Conservation (phyloP, 352 stramenopile species). For the Ophiocytium majus region DNA sequence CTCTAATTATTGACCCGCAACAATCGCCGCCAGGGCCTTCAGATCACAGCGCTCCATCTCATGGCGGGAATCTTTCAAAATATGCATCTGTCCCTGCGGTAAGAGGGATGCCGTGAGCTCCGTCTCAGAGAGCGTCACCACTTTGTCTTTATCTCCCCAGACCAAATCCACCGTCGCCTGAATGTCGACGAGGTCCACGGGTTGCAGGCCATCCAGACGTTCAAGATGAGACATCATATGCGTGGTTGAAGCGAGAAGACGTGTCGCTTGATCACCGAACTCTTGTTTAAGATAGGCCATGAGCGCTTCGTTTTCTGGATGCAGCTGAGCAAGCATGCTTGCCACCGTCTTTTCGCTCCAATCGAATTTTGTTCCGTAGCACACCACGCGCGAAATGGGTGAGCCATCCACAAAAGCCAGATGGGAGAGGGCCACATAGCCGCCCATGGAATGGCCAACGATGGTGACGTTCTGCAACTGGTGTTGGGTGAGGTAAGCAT, state of each 20-base stretch:
- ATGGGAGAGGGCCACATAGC: conserved; percentile 8
- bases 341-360: neutral
- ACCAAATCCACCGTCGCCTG: neutral
- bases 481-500: neutral
- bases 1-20: too few species aligned
- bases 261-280: neutral
- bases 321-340: neutral
- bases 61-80: too few species aligned
- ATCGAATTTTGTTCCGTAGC: conserved; percentile 1
- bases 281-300: neutral
- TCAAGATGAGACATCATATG: conserved; percentile 2
- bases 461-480: neutral
- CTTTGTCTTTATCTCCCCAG: neutral
- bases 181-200: neutral
- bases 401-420: neutral
- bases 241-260: neutral
- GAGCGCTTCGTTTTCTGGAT: neutral
- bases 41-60: too few species aligned
- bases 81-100: too few species aligned
- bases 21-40: too few species aligned
- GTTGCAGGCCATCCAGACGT: neutral
- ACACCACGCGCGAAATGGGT: neutral
- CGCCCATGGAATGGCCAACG: neutral
- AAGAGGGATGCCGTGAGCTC: too few species aligned
- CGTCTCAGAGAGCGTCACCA: neutral